A percentile compares a stretch with the other conserved stretches of the same genome.
These are phyloP conservation scores for Lichenothelia convexa DNA, from an alignment of 495 filamentous ascomycete species.

Conservation along the genomic window DNA sequence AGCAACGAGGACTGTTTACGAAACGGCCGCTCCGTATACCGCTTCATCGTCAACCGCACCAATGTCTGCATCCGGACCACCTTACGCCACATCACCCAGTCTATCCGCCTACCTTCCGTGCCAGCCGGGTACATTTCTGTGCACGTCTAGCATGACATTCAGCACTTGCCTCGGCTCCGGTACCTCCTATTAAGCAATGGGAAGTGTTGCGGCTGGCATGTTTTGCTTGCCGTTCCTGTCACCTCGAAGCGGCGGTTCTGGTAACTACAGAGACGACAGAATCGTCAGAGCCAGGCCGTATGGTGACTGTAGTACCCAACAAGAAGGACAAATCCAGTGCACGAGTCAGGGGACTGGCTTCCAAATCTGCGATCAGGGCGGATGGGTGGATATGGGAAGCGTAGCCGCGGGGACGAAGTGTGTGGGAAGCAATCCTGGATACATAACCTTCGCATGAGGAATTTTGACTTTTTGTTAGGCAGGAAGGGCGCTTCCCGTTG, in stretches of 20 bases:
- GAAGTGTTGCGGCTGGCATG: slow-evolving; percentile 14
- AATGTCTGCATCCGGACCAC: no score
- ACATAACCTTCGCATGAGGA: no score
- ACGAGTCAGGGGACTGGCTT: slow-evolving; percentile 5
- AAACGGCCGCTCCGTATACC: no score
- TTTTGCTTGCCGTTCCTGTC: slow-evolving; percentile 11
- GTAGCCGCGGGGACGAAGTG: slow-evolving; percentile 9
- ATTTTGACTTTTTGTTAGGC: no score
- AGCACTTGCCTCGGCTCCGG: slow-evolving; percentile 12
- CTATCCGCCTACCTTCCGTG: slow-evolving; percentile 14
- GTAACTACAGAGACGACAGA: slow-evolving; percentile 11
- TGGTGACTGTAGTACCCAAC: slow-evolving; percentile 7
- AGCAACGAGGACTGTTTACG: no score
- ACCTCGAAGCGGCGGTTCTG: slow-evolving; percentile 5
- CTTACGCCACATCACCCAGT: no score
- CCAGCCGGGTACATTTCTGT: slow-evolving; percentile 18
- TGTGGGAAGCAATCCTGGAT: no score
- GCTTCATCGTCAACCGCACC: no score
- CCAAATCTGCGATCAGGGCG: slow-evolving; percentile 9
- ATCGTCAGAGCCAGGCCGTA: slow-evolving; percentile 6
- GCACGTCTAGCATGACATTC: slow-evolving; percentile 12
- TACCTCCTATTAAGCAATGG: slow-evolving; percentile 8
- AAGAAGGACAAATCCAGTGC: slow-evolving; percentile 5
- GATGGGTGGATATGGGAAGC: slow-evolving; percentile 7
- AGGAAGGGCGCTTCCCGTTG: no score